A percentile compares a stretch with the other conserved stretches of the same genome.
Conservation (phyloP, 495 filamentous ascomycete species). For the Hyphodiscus hymeniophilus region DNA sequence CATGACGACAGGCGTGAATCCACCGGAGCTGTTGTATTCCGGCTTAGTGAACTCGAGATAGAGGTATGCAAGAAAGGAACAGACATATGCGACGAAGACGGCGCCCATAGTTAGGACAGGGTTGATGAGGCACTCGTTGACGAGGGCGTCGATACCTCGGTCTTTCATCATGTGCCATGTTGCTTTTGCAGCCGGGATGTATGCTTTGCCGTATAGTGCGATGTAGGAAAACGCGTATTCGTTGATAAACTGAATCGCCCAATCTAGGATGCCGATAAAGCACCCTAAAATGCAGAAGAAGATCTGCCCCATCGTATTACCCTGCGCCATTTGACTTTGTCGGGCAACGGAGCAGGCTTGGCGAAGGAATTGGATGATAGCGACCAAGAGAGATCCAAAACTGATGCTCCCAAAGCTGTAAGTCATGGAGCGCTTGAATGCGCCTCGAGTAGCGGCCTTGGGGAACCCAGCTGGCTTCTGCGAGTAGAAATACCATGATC, state of each 20-base stretch:
- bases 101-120: conserved; percentile 86
- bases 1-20: conserved; percentile 58
- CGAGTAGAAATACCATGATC: conserved; percentile 82
- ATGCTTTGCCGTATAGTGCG: conserved; percentile 81
- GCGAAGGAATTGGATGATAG: conserved; percentile 76
- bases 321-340: conserved; percentile 51
- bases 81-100: conserved; percentile 74
- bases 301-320: conserved; percentile 60
- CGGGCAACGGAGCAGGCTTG: conserved; percentile 70
- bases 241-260: conserved; percentile 73
- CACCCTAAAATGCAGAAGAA: conserved; percentile 65
- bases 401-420: conserved; percentile 90
- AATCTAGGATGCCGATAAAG: conserved; percentile 70
- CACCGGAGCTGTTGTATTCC: conserved; percentile 60
- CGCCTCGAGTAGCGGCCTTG: conserved; percentile 65
- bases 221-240: conserved; percentile 89
- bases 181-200: conserved; percentile 72
- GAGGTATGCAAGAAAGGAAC: conserved; percentile 71
- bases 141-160: conserved; percentile 79
- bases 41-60: conserved; percentile 77
- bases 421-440: conserved; percentile 67
- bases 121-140: conserved; percentile 85
- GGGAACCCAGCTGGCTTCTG: conserved; percentile 57
- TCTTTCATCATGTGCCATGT: conserved; percentile 66
- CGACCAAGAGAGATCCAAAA: conserved; percentile 75